A percentile compares a stretch with the other conserved stretches of the same genome.
phyloP scores from a whole-genome alignment of 805 yeast genomes.

The Torulaspora delbrueckii region DNA sequence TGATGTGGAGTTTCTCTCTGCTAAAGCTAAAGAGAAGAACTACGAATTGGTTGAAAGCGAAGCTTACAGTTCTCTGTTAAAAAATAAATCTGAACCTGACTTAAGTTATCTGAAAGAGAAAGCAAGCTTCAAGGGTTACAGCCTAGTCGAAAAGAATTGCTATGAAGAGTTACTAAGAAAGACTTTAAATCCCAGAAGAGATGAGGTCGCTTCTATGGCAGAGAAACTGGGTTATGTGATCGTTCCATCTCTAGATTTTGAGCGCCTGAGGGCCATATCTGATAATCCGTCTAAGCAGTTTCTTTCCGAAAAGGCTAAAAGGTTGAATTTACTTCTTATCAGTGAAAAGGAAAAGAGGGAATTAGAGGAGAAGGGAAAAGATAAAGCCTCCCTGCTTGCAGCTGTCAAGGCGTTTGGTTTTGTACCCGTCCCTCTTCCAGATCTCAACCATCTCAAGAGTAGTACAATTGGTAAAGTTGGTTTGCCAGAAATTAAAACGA shows the following conservation, averaged over 20 bases:
- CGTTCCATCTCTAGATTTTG: conserved; percentile 18
- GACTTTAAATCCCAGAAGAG: conserved; percentile 12
- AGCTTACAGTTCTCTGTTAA: neutral
- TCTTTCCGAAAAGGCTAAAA: conserved; percentile 21
- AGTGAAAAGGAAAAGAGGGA: conserved; percentile 13
- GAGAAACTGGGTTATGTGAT: conserved; percentile 1
- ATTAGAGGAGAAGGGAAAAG: conserved; percentile 7
- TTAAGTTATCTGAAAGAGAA: conserved; percentile 26
- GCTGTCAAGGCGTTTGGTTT: conserved; percentile 16
- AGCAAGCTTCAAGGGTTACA: conserved; percentile 24
- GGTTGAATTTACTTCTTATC: conserved; percentile 13
- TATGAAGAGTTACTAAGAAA: conserved; percentile 14
- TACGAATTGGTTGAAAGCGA: conserved; percentile 2
- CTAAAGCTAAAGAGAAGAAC: conserved; percentile 12
- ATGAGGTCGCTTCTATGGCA: conserved; percentile 9
- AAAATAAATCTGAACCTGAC: conserved; percentile 15
- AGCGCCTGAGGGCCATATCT: conserved; percentile 17
- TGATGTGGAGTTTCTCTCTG: conserved; percentile 10
- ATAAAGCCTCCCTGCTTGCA: conserved; percentile 11
- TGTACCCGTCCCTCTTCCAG: conserved; percentile 15
- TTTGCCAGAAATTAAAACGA: conserved; percentile 10
- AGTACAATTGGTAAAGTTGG: conserved; percentile 6
- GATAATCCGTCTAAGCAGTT: conserved; percentile 24
- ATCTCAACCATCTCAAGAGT: conserved; percentile 9
- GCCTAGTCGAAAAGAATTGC: conserved; percentile 18